Evolutionary conservation across 208 protist genomes (phyloP).

Genomic region (Wallacemonas sp.): DNA sequence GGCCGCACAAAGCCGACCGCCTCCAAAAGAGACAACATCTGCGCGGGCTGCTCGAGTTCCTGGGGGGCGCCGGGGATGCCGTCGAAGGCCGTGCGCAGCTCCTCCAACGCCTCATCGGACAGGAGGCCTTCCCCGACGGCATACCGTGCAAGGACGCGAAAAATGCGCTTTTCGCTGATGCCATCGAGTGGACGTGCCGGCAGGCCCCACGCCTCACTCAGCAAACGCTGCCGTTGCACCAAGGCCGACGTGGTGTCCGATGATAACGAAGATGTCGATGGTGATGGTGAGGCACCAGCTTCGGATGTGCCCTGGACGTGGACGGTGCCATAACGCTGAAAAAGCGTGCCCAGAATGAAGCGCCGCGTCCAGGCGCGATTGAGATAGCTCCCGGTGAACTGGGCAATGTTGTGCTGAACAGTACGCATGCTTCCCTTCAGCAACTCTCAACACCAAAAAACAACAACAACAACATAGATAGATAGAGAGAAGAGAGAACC

Average conservation of each 20-base stretch:
- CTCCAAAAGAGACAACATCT: slow-evolving; percentile 67
- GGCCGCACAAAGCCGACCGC: slow-evolving; percentile 55
- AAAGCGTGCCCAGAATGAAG: slow-evolving; percentile 79
- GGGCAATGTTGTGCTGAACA: slow-evolving; percentile 18
- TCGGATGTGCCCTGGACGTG: not conserved
- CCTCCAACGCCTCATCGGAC: slow-evolving; percentile 53
- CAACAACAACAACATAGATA: not conserved
- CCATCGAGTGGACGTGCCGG: slow-evolving; percentile 60
- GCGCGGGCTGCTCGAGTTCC: slow-evolving; percentile 39
- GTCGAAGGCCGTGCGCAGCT: slow-evolving; percentile 46
- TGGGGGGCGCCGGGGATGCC: slow-evolving; percentile 50
- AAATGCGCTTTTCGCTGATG: slow-evolving; percentile 68
- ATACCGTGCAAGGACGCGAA: slow-evolving; percentile 78
- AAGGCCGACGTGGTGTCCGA: slow-evolving; percentile 33
- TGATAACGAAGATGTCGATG: slow-evolving; percentile 12
- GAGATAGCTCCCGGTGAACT: slow-evolving; percentile 72
- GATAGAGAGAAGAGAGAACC: not conserved
- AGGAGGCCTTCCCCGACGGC: slow-evolving; percentile 64
- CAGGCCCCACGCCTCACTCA: slow-evolving; percentile 61
- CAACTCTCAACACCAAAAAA: no score
- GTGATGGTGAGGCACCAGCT: not conserved
- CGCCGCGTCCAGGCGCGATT: slow-evolving; percentile 62
- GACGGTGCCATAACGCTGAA: slow-evolving; percentile 66
- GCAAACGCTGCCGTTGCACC: slow-evolving; percentile 55
- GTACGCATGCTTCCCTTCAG: no score